Conservation (phyloP, 305 asterid species). For the Salvia sclarea region DNA sequence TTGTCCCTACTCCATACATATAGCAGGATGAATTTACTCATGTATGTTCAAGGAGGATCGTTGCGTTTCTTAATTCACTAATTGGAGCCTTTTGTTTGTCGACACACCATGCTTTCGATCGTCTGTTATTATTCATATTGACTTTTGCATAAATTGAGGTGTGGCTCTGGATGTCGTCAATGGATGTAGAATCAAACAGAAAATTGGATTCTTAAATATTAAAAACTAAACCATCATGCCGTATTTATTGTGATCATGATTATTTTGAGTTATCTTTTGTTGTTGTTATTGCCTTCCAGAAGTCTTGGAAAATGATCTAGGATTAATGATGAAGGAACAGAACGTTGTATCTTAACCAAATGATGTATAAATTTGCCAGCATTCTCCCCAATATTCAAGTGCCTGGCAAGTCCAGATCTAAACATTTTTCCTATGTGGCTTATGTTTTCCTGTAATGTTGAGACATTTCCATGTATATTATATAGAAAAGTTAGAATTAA, state of each 20-base stretch:
- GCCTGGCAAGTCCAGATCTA: neutral
- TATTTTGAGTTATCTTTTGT: neutral
- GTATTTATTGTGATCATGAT: neutral
- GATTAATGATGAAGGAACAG: neutral
- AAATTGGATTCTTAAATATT: neutral
- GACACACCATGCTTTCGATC: neutral
- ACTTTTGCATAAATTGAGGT: neutral
- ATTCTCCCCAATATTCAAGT: neutral
- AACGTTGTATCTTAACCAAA: neutral
- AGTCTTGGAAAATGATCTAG: neutral
- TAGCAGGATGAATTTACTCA: neutral
- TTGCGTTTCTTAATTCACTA: neutral
- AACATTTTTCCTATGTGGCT: neutral
- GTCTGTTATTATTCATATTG: neutral
- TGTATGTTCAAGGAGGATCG: neutral
- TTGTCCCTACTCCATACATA: neutral
- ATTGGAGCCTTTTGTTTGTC: neutral
- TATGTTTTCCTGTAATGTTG: neutral
- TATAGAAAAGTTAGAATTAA: neutral
- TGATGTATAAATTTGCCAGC: neutral
- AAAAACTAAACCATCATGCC: neutral
- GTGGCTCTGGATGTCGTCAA: neutral
- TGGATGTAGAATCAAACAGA: neutral
- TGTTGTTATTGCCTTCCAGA: neutral
- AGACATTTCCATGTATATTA: neutral